phyloP scores from a whole-genome alignment of 192 early-diverging fungal species.

The Dimargaris xerosporica region DNA sequence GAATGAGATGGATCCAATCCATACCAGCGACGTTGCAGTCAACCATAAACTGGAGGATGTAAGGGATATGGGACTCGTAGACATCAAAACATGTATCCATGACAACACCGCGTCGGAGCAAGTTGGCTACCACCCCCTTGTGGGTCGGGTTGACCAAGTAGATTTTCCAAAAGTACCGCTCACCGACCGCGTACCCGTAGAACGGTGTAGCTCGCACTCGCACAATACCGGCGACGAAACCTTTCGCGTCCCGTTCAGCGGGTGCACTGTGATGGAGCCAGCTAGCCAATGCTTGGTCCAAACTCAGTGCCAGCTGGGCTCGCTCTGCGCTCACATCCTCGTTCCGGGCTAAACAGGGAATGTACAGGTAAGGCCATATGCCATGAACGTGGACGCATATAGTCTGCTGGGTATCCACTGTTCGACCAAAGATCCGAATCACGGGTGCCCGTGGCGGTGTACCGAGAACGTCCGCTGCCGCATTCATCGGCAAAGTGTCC shows the following conservation, averaged over 20 bases:
- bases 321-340: conserved; percentile 12
- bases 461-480: conserved; percentile 17
- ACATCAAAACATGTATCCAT: conserved; percentile 53
- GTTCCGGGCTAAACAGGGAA: conserved; percentile 41
- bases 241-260: conserved; percentile 13
- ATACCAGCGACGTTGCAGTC: conserved; percentile 80
- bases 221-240: conserved; percentile 48
- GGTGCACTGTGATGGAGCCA: conserved; percentile 19
- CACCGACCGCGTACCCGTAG: conserved; percentile 67
- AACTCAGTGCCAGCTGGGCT: conserved; percentile 22
- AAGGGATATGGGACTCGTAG: conserved; percentile 71
- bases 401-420: conserved; percentile 42
- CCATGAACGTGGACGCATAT: conserved; percentile 74
- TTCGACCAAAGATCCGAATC: conserved; percentile 68
- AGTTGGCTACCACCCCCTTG: conserved; percentile 35
- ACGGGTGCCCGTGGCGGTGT: conserved; percentile 29
- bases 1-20: conserved; percentile 52
- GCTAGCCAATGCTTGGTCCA: conserved; percentile 54
- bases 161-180: conserved; percentile 63
- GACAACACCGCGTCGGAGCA: conserved; percentile 57
- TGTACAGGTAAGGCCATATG: conserved; percentile 68
- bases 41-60: conserved; percentile 68
- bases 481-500: background rate
- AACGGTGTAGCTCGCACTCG: conserved; percentile 69
- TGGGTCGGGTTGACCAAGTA: conserved; percentile 45